Evolutionary conservation across 75 land plant genomes (phyloP).

Genomic region (Azolla pinnata): DNA sequence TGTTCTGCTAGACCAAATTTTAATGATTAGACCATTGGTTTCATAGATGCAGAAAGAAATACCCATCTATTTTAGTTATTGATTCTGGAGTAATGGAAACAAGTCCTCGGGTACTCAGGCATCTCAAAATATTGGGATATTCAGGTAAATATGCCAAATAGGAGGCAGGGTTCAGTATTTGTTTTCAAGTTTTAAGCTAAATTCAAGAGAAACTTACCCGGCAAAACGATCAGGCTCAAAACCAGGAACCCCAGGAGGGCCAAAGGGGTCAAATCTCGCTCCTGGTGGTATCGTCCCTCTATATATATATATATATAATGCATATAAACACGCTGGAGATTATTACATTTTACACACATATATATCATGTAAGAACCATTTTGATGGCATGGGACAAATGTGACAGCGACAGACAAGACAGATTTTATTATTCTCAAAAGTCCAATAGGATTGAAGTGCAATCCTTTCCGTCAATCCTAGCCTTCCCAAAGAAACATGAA

Average conservation of each 20-base stretch:
- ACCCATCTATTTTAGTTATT: not conserved
- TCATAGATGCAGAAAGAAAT: not conserved
- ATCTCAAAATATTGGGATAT: not conserved
- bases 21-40: not conserved
- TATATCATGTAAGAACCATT: too few species aligned
- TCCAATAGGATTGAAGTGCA: too few species aligned
- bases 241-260: constrained; percentile 89
- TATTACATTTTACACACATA: not conserved
- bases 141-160: not conserved
- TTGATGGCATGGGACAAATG: too few species aligned
- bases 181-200: not conserved
- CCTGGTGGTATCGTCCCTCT: constrained; percentile 76
- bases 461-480: too few species aligned
- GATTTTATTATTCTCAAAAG: too few species aligned
- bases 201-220: constrained; percentile 29
- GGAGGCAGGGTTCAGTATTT: not conserved
- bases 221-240: constrained; percentile 80
- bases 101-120: not conserved
- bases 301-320: constrained; percentile 10
- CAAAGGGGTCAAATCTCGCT: constrained; percentile 89
- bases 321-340: not conserved
- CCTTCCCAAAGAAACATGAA: too few species aligned
- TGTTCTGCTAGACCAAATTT: constrained; percentile 14
- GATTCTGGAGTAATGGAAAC: not conserved
- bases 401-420: too few species aligned